Conservation (phyloP, 2,329 filamentous ascomycete genomes). For the Zalaria obscura region DNA sequence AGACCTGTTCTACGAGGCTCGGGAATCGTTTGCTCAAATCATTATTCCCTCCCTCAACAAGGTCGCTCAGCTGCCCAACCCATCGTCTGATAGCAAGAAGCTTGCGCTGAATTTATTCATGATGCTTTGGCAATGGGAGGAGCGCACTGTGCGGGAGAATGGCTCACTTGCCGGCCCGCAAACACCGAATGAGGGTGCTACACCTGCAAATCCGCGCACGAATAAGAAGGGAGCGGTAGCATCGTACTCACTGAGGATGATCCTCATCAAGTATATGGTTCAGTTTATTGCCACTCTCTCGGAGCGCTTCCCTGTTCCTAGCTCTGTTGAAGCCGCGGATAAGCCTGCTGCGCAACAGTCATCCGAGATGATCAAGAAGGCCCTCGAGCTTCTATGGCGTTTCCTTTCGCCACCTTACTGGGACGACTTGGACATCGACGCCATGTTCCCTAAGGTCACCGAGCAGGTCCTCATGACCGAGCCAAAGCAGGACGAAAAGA, state of each 20-base stretch:
- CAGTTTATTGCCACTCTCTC: conserved; percentile 85
- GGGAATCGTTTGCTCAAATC: conserved; percentile 78
- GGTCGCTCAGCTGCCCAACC: conserved; percentile 67
- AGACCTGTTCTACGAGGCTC: conserved; percentile 84
- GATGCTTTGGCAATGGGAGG: conserved; percentile 86
- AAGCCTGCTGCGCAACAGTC: conserved; percentile 36
- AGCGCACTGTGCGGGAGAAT: conserved; percentile 57
- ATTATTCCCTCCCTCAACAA: conserved; percentile 85
- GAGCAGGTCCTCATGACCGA: conserved; percentile 76
- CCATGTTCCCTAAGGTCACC: conserved; percentile 73
- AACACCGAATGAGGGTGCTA: conserved; percentile 5
- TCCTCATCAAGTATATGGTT: conserved; percentile 88
- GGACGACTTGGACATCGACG: conserved; percentile 79
- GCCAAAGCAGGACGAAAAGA: conserved; percentile 31
- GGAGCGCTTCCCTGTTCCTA: conserved; percentile 60
- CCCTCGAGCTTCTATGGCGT: conserved; percentile 67
- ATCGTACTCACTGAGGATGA: conserved; percentile 46
- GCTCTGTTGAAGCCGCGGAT: conserved; percentile 51
- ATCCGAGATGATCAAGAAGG: conserved; percentile 71
- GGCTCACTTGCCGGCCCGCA: conserved; percentile 16
- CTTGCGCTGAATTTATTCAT: conserved; percentile 82
- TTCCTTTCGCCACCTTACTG: conserved; percentile 78
- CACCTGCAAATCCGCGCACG: conserved; percentile 3
- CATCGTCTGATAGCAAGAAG: conserved; percentile 83
- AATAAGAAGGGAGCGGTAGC: conserved; percentile 19